Evolutionary conservation across 106 monocot species (phyloP), one percentile per base, ranked within the genome.

Genomic region (Dendrobium huoshanense): DNA sequence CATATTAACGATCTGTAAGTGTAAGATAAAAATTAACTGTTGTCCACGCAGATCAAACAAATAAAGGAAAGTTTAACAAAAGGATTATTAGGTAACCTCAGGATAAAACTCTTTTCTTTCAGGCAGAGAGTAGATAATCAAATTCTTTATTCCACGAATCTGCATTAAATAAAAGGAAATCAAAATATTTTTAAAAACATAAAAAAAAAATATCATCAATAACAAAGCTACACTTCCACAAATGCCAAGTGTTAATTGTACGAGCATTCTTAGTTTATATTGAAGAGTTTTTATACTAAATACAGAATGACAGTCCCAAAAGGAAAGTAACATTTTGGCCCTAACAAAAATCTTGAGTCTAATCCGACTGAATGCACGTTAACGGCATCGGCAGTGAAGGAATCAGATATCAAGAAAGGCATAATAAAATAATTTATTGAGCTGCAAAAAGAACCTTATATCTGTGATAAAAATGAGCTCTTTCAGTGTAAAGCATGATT

Each of bases 401-500:
- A 65, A 24, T 65, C 25, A 65, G 1, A 25, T 24, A 65, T 65
- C 64, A 65, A 24, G 22, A 65, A 65, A 25, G 15, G 24, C 7
- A 10, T 65, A 65, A 65, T 65, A 24, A 25, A 65, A 65, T 65
- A 65, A 65, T 24, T 61, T 24, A 6, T 67, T 24, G 8, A 77
- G 76, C 45, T 78, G 42, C 8, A 43, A 51, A 2, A 24, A 41
- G 51, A 70, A 98, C 97, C 97, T 95, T 95, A 65, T 99, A 99
- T 95, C 99, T 88, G 55, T 90, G 91, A 78, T 99, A 99, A 80
- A 99, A 99, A 89, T 99, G 95, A 82, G 95, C 88, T 74, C 99
- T 92, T 80, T 99, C 99, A 44, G 95, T 99, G 79, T 99, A 99
- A 54, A 95, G 87, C 89, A 99, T 91, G 64, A 99, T 99, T 80